Evolutionary conservation across 495 filamentous ascomycete genomes (phyloP), one percentile per base, ranked within the genome.

Genomic region (Hypoxylon intermedium): DNA sequence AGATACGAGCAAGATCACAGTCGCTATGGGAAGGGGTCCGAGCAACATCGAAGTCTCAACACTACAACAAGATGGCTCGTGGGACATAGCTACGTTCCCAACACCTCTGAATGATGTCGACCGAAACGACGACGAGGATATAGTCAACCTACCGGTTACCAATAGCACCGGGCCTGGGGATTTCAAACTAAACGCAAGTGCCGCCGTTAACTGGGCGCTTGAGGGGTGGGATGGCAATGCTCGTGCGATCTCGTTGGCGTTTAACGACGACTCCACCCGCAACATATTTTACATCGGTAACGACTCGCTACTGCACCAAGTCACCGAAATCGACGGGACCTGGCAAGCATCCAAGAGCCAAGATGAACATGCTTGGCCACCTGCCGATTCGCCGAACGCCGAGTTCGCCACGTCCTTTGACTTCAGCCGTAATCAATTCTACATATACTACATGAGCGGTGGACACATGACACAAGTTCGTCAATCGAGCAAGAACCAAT

Each of bases 211-310:
- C 65, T 75, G 72, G 50, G 60, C 53, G 13, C 63, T 77, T 28
- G 52, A 68, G 7, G 63, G 60, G 0, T 77, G 67, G 65, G 55
- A 53, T 15, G 74, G 72, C 26, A 60, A 52, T 1, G 57, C 73
- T 13, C 36, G 33, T 9, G 26, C 42, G 11, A 23, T 77, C 28
- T 70, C 70, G 16, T 31, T 75, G 6, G 67, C 63, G 31, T 61
- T 74, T 23, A 67, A 77, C 61, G 55, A 36, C 1, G 28, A 37
- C 7, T 63, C 21, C 37, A 65, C 66, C 0, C 71, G 69, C 15
- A 67, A 15, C 53, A 21, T 76, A 13, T 77, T 68, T 57, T 77
- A 75, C 45, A 70, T 77, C 26, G 75, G 75, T 49, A 67, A 52
- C 45, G 75, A 77, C 55, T 53, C 43, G 12, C 53, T 28, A 24